Evolutionary conservation across 2,329 filamentous ascomycete genomes (phyloP), one percentile per base, ranked within the genome.

Genomic region (Cadophora sp.): DNA sequence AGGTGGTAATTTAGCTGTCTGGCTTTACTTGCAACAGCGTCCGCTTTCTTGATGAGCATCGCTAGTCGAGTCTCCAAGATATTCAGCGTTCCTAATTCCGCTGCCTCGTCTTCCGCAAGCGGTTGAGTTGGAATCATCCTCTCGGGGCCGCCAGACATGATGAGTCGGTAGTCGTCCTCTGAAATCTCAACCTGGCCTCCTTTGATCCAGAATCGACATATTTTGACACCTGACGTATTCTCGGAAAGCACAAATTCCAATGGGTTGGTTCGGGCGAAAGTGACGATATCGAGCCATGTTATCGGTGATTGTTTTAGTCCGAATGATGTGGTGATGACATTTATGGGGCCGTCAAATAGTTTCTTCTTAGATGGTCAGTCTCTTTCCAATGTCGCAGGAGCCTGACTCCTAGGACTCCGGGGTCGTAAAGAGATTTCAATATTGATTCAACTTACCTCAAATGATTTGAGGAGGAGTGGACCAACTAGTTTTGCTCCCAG

Each of bases 151-250:
- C 93, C 93, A 47, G 91, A 94, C 64, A 89, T 88, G 71, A 97
- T 94, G 71, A 97, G 82, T 50, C 94, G 86, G 83, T 90, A 97
- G 76, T 97, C 93, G 77, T 96, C 93, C 78, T 96, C 93, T 20
- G 88, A 89, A 68, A 97, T 95, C 80, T 97, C 92, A 9, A 96
- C 90, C 58, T 91, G 87, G 71, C 90, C 86, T 68, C 94, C 91
- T 76, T 94, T 94, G 70, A 93, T 89, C 75, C 89, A 88, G 78
- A 97, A 96, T 70, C 93, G 91, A 76, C 93, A 96, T 62, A 91
- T 88, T 56, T 90, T 86, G 62, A 86, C 81, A 22, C 91, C 91
- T 71, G 92, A 90, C 53, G 87, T 84, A 69, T 86, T 85, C 66
- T 91, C 88, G 64, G 87, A 88, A 61, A 96, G 81, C 41, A 87